phyloP scores from a whole-genome alignment of 108 stramenopile species.

The Seminavis robusta region DNA sequence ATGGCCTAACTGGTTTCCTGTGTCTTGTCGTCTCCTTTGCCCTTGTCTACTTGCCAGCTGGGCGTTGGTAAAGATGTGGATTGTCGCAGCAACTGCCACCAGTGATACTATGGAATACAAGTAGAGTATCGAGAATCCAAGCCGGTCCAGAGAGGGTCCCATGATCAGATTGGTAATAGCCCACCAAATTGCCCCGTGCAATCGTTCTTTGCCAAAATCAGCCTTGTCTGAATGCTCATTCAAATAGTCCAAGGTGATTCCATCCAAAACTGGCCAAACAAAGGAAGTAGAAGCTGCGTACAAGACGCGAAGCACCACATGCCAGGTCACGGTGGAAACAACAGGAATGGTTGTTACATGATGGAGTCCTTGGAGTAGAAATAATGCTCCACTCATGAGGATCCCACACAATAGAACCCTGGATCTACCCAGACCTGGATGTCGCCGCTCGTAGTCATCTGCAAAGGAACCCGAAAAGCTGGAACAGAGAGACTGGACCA shows the following conservation, averaged over 20 bases:
- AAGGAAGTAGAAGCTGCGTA: slow-evolving; percentile 28
- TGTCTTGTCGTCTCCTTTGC: no score
- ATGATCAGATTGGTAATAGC: slow-evolving; percentile 34
- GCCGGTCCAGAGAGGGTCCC: slow-evolving; percentile 34
- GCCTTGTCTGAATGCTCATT: slow-evolving; percentile 1
- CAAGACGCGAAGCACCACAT: slow-evolving; percentile 19
- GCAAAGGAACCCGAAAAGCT: no score
- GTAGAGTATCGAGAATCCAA: slow-evolving; percentile 36
- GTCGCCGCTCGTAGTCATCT: no score
- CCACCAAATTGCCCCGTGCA: slow-evolving; percentile 59
- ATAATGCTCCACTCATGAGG: no score
- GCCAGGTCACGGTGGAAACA: no score
- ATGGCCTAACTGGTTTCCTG: no score
- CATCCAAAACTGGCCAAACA: slow-evolving; percentile 48
- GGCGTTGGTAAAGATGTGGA: background rate
- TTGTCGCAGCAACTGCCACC: background rate
- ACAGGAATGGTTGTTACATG: no score
- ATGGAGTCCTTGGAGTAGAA: no score
- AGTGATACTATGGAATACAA: slow-evolving; percentile 6
- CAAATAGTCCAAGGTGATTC: slow-evolving; percentile 44
- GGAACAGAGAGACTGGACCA: no score
- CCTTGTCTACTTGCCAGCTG: no score
- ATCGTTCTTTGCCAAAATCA: slow-evolving; percentile 32
- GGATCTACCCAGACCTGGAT: no score
- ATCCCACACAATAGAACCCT: no score